Conservation (phyloP, 257 asterid species). For the Scutellaria galericulata region DNA sequence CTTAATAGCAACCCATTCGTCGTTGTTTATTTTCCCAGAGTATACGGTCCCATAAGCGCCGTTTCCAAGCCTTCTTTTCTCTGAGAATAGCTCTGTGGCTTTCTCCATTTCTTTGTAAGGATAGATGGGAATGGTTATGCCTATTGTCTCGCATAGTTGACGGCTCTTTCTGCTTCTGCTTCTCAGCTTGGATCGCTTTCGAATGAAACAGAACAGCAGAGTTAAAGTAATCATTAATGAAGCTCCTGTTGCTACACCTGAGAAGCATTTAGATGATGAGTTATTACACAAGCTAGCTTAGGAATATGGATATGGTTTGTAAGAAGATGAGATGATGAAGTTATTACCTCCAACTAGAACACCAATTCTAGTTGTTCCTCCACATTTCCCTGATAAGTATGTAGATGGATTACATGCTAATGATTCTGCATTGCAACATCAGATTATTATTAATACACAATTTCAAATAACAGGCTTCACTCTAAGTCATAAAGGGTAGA, state of each 20-base stretch:
- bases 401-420: conserved; percentile 63
- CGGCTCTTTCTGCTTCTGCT: conserved; percentile 49
- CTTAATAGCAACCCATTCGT: conserved; percentile 80
- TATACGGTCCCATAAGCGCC: conserved; percentile 88
- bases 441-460: background rate
- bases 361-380: conserved; percentile 80
- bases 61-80: conserved; percentile 66
- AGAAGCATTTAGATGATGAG: background rate
- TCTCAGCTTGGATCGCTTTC: conserved; percentile 46
- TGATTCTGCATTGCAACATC: conserved; percentile 47
- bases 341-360: conserved; percentile 72
- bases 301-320: background rate
- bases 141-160: conserved; percentile 55
- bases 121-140: conserved; percentile 69
- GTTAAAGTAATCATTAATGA: conserved; percentile 56
- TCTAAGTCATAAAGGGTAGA: too few species aligned
- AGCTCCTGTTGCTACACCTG: conserved; percentile 77
- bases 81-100: conserved; percentile 72
- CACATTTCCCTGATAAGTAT: conserved; percentile 78
- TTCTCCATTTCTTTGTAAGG: conserved; percentile 71
- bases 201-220: conserved; percentile 57
- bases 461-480: background rate
- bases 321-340: background rate
- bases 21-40: conserved; percentile 59
- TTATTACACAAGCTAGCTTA: background rate